Conservation (phyloP, 2,329 filamentous ascomycete species). For the Xylaria sp. region DNA sequence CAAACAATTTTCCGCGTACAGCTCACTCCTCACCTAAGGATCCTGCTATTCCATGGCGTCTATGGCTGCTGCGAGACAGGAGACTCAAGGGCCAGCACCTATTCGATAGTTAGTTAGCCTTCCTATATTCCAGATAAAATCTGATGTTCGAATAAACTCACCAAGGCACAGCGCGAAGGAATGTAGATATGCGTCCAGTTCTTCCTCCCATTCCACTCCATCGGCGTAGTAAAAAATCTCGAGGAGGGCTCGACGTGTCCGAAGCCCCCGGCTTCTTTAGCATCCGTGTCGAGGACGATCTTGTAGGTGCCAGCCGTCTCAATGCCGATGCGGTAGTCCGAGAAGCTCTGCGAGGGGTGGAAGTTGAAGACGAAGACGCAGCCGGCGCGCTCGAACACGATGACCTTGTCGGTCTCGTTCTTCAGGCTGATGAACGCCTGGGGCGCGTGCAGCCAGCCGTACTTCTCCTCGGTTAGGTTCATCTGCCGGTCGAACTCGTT, state of each 20-base stretch:
- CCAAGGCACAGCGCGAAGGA: slow-evolving; percentile 81
- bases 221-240: slow-evolving; percentile 87
- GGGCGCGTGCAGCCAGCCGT: slow-evolving; percentile 84
- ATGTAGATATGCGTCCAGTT: slow-evolving; percentile 95
- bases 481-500: slow-evolving; percentile 94
- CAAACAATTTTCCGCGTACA: background rate
- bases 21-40: background rate
- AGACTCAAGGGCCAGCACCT: slow-evolving; percentile 61
- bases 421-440: slow-evolving; percentile 95
- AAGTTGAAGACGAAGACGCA: slow-evolving; percentile 97
- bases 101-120: slow-evolving; percentile 12
- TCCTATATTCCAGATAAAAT: background rate
- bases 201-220: slow-evolving; percentile 86
- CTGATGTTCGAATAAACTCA: slow-evolving; percentile 50
- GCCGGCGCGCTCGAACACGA: slow-evolving; percentile 92
- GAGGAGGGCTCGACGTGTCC: slow-evolving; percentile 78
- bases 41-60: background rate
- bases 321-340: slow-evolving; percentile 90
- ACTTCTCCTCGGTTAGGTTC: slow-evolving; percentile 86
- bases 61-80: slow-evolving; percentile 40
- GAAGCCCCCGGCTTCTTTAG: slow-evolving; percentile 77
- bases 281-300: slow-evolving; percentile 83
- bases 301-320: slow-evolving; percentile 85
- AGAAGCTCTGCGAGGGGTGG: slow-evolving; percentile 81
- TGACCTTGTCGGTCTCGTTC: slow-evolving; percentile 90